Evolutionary conservation across 148 eudicot genomes (phyloP), one percentile per base, ranked within the genome.

Genomic region (Rheum nobile): DNA sequence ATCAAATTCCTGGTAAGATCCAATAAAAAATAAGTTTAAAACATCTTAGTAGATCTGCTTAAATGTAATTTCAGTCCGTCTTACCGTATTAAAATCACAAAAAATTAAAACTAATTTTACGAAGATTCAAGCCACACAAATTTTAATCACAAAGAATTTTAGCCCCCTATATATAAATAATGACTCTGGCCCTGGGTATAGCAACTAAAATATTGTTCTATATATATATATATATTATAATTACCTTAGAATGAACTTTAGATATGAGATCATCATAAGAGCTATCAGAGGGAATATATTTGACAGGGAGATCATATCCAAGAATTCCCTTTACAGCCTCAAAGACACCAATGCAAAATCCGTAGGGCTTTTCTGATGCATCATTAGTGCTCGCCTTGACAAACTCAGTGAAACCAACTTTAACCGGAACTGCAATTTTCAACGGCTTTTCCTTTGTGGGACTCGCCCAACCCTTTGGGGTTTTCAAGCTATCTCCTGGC

Each of bases 1-100:
- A 63, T 92, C 92, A 43, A 39, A 88, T 0, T 77, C 79, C 95
- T 88, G 82, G 54, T 39, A 68, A 29, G 14, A 28, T 44, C 13
- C 67, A 16, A 74, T 8, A 41, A 3, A 1, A 41, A 8, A 41
- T n/a, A n/a, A n/a, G n/a, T n/a, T n/a, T n/a, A n/a, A n/a, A n/a
- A n/a, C n/a, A 41, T 9, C 2, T 41, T 9, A 41, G 11, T 41
- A 41, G 43, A 41, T 41, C 10, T 41, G 43, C 43, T 8, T 41
- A 41, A 4, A 41, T 41, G 43, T n/a, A n/a, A n/a, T n/a, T n/a
- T n/a, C n/a, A n/a, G n/a, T n/a, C n/a, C n/a, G n/a, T n/a, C n/a
- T n/a, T n/a, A n/a, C n/a, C n/a, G n/a, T n/a, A n/a, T n/a, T n/a
- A n/a, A n/a, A n/a, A n/a, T n/a, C n/a, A n/a, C n/a, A n/a, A n/a